These are phyloP conservation scores for Nakazawaea wyomingensis DNA, from an alignment of 805 yeast species.

Conservation along the genomic window DNA sequence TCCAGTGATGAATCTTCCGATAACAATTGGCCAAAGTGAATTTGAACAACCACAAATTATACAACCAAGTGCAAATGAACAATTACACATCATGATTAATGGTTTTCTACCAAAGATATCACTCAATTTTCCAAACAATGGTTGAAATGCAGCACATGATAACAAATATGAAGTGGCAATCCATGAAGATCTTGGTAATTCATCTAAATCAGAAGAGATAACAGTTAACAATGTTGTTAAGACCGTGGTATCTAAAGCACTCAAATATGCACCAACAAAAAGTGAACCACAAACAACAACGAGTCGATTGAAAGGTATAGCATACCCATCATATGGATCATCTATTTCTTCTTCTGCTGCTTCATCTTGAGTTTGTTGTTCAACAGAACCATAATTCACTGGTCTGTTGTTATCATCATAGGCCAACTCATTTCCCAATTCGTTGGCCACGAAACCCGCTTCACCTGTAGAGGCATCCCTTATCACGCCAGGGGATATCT, in stretches of 20 bases:
- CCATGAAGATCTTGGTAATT: conserved; percentile 37
- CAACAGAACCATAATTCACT: conserved; percentile 11
- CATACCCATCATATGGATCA: conserved; percentile 19
- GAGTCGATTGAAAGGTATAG: conserved; percentile 27
- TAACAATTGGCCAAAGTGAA: conserved; percentile 37
- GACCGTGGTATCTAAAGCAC: conserved; percentile 50
- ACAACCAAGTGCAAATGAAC: conserved; percentile 33
- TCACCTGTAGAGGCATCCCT: conserved; percentile 13
- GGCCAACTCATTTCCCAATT: conserved; percentile 13
- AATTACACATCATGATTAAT: conserved; percentile 27
- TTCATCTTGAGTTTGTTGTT: neutral
- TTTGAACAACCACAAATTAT: conserved; percentile 35
- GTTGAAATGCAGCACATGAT: conserved; percentile 46
- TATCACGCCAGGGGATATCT: conserved; percentile 8
- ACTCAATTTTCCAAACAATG: conserved; percentile 48
- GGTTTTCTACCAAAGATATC: conserved; percentile 49
- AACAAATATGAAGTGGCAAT: conserved; percentile 37
- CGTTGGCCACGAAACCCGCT: conserved; percentile 15
- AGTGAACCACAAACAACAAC: conserved; percentile 30
- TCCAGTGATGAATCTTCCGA: conserved; percentile 72
- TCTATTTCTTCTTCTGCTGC: conserved; percentile 2
- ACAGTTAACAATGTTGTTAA: conserved; percentile 46
- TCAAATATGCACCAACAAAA: conserved; percentile 26
- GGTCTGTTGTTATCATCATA: conserved; percentile 9
- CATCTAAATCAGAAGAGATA: conserved; percentile 47